A percentile compares a stretch with the other conserved stretches of the same genome.
These are phyloP conservation scores for Lophiotrema nucula DNA, from an alignment of 495 filamentous ascomycete species.

Conservation along the genomic window DNA sequence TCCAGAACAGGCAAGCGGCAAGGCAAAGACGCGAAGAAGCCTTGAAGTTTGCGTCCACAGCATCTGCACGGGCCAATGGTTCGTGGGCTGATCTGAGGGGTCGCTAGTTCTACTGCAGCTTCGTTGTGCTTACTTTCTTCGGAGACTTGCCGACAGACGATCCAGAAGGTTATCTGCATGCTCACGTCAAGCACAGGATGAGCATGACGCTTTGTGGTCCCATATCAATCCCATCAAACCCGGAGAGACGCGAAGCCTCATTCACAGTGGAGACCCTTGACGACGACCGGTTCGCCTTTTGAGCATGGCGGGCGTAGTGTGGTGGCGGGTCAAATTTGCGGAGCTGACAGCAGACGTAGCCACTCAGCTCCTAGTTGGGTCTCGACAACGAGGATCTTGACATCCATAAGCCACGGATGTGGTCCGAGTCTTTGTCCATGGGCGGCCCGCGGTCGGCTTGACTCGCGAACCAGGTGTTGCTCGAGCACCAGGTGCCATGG, in stretches of 20 bases:
- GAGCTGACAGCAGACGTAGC: constrained; percentile 12
- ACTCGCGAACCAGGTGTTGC: too few species aligned
- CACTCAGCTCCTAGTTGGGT: too few species aligned
- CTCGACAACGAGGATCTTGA: too few species aligned
- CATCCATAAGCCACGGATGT: too few species aligned
- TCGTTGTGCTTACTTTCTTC: constrained; percentile 7
- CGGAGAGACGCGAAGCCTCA: background rate
- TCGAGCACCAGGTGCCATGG: too few species aligned
- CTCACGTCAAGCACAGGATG: background rate
- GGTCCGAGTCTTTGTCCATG: too few species aligned
- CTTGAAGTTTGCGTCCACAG: constrained; percentile 11
- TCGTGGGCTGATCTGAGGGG: constrained; percentile 28
- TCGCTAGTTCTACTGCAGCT: constrained; percentile 23
- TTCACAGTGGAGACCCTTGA: background rate
- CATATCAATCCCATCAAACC: background rate
- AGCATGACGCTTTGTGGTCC: background rate
- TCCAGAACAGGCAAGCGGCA: constrained; percentile 12
- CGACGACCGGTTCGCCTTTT: background rate
- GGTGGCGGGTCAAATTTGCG: constrained; percentile 3
- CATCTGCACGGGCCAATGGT: constrained; percentile 28
- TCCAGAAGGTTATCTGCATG: constrained; percentile 26
- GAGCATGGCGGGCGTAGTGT: background rate
- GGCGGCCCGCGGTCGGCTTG: too few species aligned
- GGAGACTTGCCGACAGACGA: constrained; percentile 16
- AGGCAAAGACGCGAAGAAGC: background rate